Evolutionary conservation across 1,139 yeast genomes (phyloP).

Genomic region (Blastobotrys niveus): DNA sequence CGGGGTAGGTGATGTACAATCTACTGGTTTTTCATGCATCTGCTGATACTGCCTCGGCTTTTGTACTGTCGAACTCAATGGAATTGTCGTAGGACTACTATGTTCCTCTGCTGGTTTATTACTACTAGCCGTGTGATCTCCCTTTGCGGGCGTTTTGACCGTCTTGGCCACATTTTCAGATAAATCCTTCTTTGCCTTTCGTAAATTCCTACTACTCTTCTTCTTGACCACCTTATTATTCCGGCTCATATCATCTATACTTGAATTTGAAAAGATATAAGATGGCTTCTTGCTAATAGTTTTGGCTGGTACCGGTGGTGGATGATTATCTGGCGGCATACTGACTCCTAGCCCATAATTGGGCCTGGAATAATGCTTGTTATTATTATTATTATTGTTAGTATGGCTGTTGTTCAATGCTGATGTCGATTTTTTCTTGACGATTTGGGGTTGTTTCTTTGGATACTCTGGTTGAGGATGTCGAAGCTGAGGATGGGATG

Average conservation of each 20-base stretch:
- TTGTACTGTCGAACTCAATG: slow-evolving; percentile 7
- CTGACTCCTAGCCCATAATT: slow-evolving; percentile 13
- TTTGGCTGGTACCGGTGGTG: slow-evolving; percentile 13
- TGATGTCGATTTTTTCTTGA: background rate
- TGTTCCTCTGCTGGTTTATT: no score
- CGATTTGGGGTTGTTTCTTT: background rate
- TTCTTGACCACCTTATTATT: slow-evolving; percentile 10
- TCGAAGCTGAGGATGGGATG: background rate
- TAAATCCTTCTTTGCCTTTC: slow-evolving; percentile 11
- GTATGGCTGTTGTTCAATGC: background rate
- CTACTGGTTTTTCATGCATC: slow-evolving; percentile 3
- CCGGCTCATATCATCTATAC: slow-evolving; percentile 14
- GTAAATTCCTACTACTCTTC: slow-evolving; percentile 8
- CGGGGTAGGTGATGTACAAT: slow-evolving; percentile 2
- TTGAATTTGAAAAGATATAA: slow-evolving; percentile 10
- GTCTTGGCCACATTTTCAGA: slow-evolving; percentile 6
- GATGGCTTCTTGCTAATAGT: slow-evolving; percentile 9
- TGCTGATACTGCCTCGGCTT: slow-evolving; percentile 11
- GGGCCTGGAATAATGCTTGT: slow-evolving; percentile 9
- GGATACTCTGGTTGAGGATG: background rate
- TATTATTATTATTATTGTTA: background rate
- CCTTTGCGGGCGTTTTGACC: slow-evolving; percentile 12
- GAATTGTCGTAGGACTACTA: slow-evolving; percentile 13
- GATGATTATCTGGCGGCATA: slow-evolving; percentile 6
- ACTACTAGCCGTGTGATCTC: background rate